Conservation (phyloP, 1,139 yeast genomes). For the Wickerhamomyces sp. region DNA sequence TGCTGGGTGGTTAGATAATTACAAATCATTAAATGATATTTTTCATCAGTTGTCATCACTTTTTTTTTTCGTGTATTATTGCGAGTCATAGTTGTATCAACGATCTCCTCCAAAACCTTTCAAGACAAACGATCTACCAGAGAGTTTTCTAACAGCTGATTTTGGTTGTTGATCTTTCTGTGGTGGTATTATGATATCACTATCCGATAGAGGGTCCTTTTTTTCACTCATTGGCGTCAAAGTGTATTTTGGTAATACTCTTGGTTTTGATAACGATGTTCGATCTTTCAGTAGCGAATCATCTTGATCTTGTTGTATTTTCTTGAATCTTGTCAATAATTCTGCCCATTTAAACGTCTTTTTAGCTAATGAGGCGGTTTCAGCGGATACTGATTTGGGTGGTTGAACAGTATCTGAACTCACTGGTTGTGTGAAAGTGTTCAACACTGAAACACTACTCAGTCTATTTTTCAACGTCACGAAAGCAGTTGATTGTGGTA, state of each 20-base stretch:
- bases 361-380: constrained; percentile 8
- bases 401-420: constrained; percentile 1
- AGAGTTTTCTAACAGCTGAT: constrained; percentile 23
- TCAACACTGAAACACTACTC: constrained; percentile 30
- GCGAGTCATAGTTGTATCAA: no score
- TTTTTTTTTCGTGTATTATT: no score
- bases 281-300: constrained; percentile 14
- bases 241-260: constrained; percentile 18
- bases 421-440: constrained; percentile 9
- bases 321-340: constrained; percentile 56
- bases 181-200: constrained; percentile 3
- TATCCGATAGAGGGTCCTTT: constrained; percentile 7
- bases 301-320: constrained; percentile 56
- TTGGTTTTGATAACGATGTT: constrained; percentile 7
- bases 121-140: constrained; percentile 25
- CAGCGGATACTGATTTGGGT: constrained; percentile 8
- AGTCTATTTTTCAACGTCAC: constrained; percentile 73
- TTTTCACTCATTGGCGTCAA: constrained; percentile 17
- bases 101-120: constrained; percentile 23
- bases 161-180: constrained; percentile 10
- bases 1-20: constrained; percentile 32
- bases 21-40: no score
- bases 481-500: constrained; percentile 96
- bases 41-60: no score
- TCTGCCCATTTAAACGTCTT: constrained; percentile 39